Percentiles rank a stretch among this genome's conserved stretches.
Evolutionary conservation across 1,139 yeast genomes (phyloP).

Genomic region (Zygosaccharomyces sapae): DNA sequence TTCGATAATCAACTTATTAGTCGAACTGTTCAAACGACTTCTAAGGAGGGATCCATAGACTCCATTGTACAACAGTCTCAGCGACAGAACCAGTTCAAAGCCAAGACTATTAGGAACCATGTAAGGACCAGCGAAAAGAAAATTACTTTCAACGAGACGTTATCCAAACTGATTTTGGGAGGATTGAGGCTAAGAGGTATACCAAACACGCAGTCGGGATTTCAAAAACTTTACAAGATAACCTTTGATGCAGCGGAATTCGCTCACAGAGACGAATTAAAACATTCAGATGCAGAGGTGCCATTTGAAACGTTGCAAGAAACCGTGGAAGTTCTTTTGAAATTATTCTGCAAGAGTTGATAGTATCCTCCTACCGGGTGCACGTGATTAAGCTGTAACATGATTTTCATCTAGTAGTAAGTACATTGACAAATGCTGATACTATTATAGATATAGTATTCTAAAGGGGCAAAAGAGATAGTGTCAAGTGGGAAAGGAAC

Average conservation of each 20-base stretch:
- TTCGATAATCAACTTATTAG: slow-evolving; percentile 12
- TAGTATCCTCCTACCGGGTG: no score
- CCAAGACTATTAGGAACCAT: slow-evolving; percentile 16
- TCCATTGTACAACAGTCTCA: slow-evolving; percentile 21
- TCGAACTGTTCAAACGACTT: slow-evolving; percentile 1
- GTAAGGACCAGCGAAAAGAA: slow-evolving; percentile 23
- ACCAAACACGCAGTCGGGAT: slow-evolving; percentile 26
- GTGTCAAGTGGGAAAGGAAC: neutral
- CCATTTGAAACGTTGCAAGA: slow-evolving; percentile 29
- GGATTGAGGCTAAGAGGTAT: slow-evolving; percentile 34
- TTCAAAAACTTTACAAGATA: slow-evolving; percentile 31
- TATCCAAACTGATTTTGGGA: slow-evolving; percentile 31
- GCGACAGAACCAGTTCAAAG: slow-evolving; percentile 14
- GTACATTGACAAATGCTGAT: no score
- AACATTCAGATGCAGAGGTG: slow-evolving; percentile 14
- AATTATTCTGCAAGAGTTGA: slow-evolving; percentile 25
- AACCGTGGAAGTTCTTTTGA: slow-evolving; percentile 28
- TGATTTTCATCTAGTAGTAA: no score
- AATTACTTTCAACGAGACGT: slow-evolving; percentile 28
- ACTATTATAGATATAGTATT: no score
- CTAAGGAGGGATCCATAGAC: slow-evolving; percentile 19
- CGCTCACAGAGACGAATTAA: slow-evolving; percentile 29
- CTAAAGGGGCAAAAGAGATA: neutral
- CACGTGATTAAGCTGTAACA: neutral
- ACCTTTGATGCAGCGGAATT: slow-evolving; percentile 34